phyloP scores from a whole-genome alignment of 441 rosid species.

The Populus hybrid region DNA sequence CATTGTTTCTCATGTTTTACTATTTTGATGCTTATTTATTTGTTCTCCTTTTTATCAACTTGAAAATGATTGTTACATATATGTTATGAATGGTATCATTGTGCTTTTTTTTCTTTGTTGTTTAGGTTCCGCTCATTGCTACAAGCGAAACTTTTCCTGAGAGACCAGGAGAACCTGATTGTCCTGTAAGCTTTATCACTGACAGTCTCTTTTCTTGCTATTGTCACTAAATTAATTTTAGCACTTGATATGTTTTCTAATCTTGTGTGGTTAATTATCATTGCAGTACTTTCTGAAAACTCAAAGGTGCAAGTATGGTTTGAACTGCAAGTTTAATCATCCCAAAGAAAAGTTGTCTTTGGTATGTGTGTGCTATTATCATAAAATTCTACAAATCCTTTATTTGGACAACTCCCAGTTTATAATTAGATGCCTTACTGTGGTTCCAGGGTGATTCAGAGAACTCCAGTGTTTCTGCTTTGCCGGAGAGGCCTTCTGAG shows the following conservation, averaged over 20 bases:
- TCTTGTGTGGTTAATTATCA: slow-evolving; percentile 8
- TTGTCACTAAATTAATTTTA: neutral
- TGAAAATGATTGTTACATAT: neutral
- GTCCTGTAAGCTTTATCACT: slow-evolving; percentile 63
- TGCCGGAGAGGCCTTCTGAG: slow-evolving; percentile 89
- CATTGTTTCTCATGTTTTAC: neutral
- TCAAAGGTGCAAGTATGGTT: slow-evolving; percentile 88
- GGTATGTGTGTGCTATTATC: slow-evolving; percentile 46
- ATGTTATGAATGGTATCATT: slow-evolving; percentile 5
- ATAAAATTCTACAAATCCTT: slow-evolving; percentile 14
- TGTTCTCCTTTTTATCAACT: neutral
- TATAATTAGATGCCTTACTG: slow-evolving; percentile 18
- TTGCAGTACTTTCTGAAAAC: slow-evolving; percentile 87
- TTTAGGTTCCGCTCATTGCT: slow-evolving; percentile 60
- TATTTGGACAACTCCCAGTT: slow-evolving; percentile 1
- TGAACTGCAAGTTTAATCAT: slow-evolving; percentile 93
- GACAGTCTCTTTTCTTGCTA: slow-evolving; percentile 12
- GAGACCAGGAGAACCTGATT: slow-evolving; percentile 88
- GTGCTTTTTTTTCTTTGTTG: slow-evolving; percentile 11
- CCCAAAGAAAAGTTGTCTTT: slow-evolving; percentile 46
- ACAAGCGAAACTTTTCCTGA: slow-evolving; percentile 65
- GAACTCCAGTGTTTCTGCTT: slow-evolving; percentile 34
- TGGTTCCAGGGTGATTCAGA: slow-evolving; percentile 54
- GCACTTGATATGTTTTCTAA: slow-evolving; percentile 20
- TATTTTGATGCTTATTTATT: neutral